Conservation (phyloP, 345 rosid genomes). For the Laguncularia racemosa region DNA sequence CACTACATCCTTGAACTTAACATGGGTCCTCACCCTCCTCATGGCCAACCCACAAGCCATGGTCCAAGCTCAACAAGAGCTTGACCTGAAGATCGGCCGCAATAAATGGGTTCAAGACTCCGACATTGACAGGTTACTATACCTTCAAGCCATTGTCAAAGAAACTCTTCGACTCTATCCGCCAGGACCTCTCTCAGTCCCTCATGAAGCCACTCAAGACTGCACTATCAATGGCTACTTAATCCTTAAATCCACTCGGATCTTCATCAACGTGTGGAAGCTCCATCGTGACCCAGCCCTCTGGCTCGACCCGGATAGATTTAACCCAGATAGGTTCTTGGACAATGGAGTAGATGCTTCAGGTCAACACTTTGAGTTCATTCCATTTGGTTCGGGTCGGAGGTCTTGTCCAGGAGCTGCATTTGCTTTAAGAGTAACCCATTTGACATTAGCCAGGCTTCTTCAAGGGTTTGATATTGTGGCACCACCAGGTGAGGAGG, state of each 20-base stretch:
- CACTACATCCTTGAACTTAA: conserved; percentile 4
- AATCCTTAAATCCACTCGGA: conserved; percentile 13
- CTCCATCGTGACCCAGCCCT: conserved; percentile 11
- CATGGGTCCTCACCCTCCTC: conserved; percentile 1
- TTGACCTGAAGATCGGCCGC: conserved; percentile 36
- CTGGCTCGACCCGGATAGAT: conserved; percentile 13
- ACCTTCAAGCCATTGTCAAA: conserved; percentile 10
- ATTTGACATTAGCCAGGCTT: conserved; percentile 8
- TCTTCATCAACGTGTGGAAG: conserved; percentile 14
- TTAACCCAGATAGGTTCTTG: conserved; percentile 11
- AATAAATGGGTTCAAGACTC: conserved; percentile 42
- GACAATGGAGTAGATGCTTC: neutral
- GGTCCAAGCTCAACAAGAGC: conserved; percentile 42
- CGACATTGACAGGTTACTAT: conserved; percentile 6
- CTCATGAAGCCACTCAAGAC: conserved; percentile 11
- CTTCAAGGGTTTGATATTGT: conserved; percentile 15
- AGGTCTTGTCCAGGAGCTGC: conserved; percentile 11
- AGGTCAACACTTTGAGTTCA: conserved; percentile 11
- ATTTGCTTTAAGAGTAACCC: conserved; percentile 10
- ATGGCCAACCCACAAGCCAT: conserved; percentile 21
- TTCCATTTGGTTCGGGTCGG: conserved; percentile 13
- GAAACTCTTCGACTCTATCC: conserved; percentile 16
- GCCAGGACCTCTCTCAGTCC: conserved; percentile 13
- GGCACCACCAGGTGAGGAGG: conserved; percentile 6
- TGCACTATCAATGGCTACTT: conserved; percentile 3